These are phyloP conservation scores for Zygosaccharomyces kombuchaensis DNA, from an alignment of 805 yeast genomes.

Conservation along the genomic window DNA sequence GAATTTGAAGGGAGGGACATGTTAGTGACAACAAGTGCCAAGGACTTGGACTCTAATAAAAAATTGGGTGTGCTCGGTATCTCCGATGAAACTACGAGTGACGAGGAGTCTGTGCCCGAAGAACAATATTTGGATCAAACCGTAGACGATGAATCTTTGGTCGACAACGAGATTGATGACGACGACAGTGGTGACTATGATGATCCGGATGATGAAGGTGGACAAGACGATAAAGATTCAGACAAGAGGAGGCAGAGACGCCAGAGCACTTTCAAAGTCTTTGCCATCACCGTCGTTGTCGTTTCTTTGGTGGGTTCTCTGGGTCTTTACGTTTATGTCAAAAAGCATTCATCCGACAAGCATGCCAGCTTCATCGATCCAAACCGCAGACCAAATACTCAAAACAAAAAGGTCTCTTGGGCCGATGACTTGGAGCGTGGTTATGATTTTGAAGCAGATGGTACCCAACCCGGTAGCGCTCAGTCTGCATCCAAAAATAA, in stretches of 20 bases:
- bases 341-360: slow-evolving; percentile 14
- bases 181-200: slow-evolving; percentile 52
- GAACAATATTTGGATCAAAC: slow-evolving; percentile 4
- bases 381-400: slow-evolving; percentile 15
- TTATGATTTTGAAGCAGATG: slow-evolving; percentile 15
- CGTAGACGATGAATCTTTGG: slow-evolving; percentile 38
- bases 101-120: slow-evolving; percentile 14
- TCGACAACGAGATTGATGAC: slow-evolving; percentile 43
- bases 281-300: slow-evolving; percentile 9
- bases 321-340: slow-evolving; percentile 13
- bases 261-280: slow-evolving; percentile 7
- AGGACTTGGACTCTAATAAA: slow-evolving; percentile 39
- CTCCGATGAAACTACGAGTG: slow-evolving; percentile 44
- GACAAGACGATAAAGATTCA: slow-evolving; percentile 10
- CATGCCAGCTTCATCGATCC: slow-evolving; percentile 23
- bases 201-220: slow-evolving; percentile 32
- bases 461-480: slow-evolving; percentile 4
- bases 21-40: slow-evolving; percentile 38
- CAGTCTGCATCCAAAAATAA: slow-evolving; percentile 15
- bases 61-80: slow-evolving; percentile 37
- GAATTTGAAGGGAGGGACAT: slow-evolving; percentile 50
- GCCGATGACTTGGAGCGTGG: slow-evolving; percentile 34
- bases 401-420: slow-evolving; percentile 37
- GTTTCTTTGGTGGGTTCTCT: slow-evolving; percentile 10
- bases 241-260: slow-evolving; percentile 10